Evolutionary conservation across 805 yeast species (phyloP).

Genomic region (Barnettozyma populi): DNA sequence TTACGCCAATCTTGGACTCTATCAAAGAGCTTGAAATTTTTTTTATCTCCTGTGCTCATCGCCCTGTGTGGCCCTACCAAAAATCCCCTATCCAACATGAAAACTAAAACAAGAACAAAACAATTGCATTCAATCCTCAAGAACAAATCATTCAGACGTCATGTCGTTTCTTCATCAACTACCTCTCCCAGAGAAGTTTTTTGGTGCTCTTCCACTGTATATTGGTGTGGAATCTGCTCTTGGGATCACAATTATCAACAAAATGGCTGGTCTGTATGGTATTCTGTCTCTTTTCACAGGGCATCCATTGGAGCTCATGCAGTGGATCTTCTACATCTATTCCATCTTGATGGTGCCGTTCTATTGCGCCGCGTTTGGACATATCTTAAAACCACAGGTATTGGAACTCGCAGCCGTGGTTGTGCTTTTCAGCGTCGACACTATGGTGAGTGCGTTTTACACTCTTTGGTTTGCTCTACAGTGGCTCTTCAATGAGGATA

Average conservation of each 20-base stretch:
- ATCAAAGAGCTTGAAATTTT: background rate
- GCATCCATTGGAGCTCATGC: slow-evolving; percentile 76
- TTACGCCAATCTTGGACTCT: too few species aligned
- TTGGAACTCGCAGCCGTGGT: slow-evolving; percentile 59
- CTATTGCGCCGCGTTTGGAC: slow-evolving; percentile 52
- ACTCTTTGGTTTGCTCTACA: slow-evolving; percentile 67
- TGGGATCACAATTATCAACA: slow-evolving; percentile 73
- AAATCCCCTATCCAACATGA: background rate
- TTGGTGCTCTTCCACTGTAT: slow-evolving; percentile 72
- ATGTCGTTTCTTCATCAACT: background rate
- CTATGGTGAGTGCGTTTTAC: slow-evolving; percentile 59
- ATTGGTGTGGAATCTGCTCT: slow-evolving; percentile 82
- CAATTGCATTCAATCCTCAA: too few species aligned
- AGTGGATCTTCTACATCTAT: slow-evolving; percentile 71
- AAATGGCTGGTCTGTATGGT: slow-evolving; percentile 87
- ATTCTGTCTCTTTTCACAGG: slow-evolving; percentile 82
- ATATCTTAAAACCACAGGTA: slow-evolving; percentile 49
- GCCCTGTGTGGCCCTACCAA: background rate
- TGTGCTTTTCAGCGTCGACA: slow-evolving; percentile 60
- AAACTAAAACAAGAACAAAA: too few species aligned
- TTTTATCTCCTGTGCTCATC: background rate
- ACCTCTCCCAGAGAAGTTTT: slow-evolving; percentile 31
- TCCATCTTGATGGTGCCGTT: slow-evolving; percentile 61
- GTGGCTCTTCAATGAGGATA: slow-evolving; percentile 62
- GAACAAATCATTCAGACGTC: too few species aligned